A percentile compares a stretch with the other conserved stretches of the same genome.
These are phyloP conservation scores for Cercospora sojina DNA, from an alignment of 2,329 filamentous ascomycete genomes.

Conservation along the genomic window DNA sequence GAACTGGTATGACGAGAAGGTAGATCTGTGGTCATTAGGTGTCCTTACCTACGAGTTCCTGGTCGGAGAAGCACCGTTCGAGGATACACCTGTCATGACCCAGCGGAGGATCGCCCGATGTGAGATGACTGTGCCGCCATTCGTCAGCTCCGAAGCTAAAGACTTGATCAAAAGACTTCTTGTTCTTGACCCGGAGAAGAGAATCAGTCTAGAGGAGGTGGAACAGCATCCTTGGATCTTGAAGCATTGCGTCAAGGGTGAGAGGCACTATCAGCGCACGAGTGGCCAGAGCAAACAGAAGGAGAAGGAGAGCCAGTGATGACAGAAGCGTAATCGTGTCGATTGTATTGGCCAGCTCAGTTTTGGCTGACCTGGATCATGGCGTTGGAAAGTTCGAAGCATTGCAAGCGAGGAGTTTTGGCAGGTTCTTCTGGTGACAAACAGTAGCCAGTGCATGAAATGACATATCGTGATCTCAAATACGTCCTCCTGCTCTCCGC, in stretches of 20 bases:
- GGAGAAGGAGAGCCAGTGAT: constrained; percentile 22
- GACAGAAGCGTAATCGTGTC: not conserved
- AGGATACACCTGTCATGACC: constrained; percentile 93
- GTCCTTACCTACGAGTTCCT: constrained; percentile 96
- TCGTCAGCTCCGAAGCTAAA: constrained; percentile 83
- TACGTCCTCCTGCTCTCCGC: not conserved
- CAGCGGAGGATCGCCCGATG: constrained; percentile 82
- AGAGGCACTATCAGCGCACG: constrained; percentile 45
- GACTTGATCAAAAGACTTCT: constrained; percentile 90
- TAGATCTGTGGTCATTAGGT: constrained; percentile 93
- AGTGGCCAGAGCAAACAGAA: constrained; percentile 37
- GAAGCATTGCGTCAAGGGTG: constrained; percentile 76
- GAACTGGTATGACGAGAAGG: constrained; percentile 91
- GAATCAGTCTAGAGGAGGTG: constrained; percentile 85
- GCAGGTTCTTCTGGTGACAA: not conserved
- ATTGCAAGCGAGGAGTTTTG: constrained; percentile 6
- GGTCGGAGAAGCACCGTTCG: constrained; percentile 93
- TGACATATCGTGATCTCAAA: not conserved
- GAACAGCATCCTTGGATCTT: constrained; percentile 93
- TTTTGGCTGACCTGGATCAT: constrained; percentile 3
- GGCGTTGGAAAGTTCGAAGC: constrained; percentile 1
- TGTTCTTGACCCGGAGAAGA: constrained; percentile 89
- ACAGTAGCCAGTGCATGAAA: constrained; percentile 4
- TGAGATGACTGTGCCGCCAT: constrained; percentile 89
- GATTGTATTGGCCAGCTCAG: not conserved